Evolutionary conservation across 805 yeast genomes (phyloP).

Genomic region (Hanseniaspora clermontiae): DNA sequence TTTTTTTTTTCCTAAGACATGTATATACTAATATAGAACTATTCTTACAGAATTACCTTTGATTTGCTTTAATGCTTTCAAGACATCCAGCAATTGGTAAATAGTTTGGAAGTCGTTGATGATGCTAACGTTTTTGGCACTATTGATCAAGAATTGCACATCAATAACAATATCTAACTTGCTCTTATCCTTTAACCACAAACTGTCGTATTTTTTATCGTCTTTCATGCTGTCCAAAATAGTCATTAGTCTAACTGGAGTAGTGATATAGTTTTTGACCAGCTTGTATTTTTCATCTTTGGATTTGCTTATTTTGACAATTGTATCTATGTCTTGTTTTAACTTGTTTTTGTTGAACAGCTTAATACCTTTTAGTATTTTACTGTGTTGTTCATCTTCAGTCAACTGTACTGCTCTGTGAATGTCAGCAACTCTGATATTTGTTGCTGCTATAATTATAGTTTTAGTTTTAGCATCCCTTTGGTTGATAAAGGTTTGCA

Average conservation of each 20-base stretch:
- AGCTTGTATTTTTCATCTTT: constrained; percentile 15
- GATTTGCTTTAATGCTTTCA: constrained; percentile 22
- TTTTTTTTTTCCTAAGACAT: neutral
- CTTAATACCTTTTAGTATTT: constrained; percentile 50
- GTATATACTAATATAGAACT: constrained; percentile 20
- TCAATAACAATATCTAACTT: constrained; percentile 27
- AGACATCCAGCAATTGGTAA: constrained; percentile 16
- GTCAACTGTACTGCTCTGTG: constrained; percentile 10
- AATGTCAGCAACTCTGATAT: constrained; percentile 77
- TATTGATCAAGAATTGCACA: constrained; percentile 22
- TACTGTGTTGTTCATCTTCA: constrained; percentile 26
- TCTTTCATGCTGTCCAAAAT: constrained; percentile 20
- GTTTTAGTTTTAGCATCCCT: constrained; percentile 37
- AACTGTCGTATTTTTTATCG: constrained; percentile 7
- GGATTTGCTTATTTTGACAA: constrained; percentile 13
- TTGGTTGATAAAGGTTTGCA: constrained; percentile 26
- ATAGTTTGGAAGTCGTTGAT: constrained; percentile 10
- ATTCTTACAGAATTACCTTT: constrained; percentile 28
- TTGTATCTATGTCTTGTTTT: constrained; percentile 39
- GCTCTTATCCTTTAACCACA: constrained; percentile 26
- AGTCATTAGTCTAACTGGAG: constrained; percentile 26
- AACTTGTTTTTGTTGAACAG: constrained; percentile 64
- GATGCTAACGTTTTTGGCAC: constrained; percentile 3
- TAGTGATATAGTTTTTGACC: constrained; percentile 23
- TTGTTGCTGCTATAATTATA: constrained; percentile 54